A percentile compares a stretch with the other conserved stretches of the same genome.
Conservation (phyloP, 306 rosid genomes). For the Fagus sylvatica region DNA sequence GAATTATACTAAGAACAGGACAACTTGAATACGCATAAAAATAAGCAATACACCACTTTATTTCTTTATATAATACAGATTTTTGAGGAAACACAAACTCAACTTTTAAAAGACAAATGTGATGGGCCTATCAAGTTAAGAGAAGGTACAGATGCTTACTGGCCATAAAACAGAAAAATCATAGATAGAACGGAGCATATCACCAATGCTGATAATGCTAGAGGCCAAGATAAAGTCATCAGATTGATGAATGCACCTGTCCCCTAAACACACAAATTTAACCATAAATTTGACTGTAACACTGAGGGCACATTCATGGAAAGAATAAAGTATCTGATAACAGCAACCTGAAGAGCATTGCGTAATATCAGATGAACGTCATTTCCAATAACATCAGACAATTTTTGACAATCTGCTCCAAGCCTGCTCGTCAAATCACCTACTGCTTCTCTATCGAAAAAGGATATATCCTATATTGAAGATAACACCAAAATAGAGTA, state of each 20-base stretch:
- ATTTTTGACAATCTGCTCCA: slow-evolving; percentile 71
- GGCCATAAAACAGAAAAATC: slow-evolving; percentile 61
- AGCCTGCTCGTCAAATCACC: slow-evolving; percentile 86
- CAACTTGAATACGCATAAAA: background rate
- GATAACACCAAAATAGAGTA: slow-evolving; percentile 21
- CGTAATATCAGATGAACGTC: slow-evolving; percentile 62
- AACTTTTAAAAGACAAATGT: slow-evolving; percentile 7
- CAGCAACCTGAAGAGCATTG: slow-evolving; percentile 60
- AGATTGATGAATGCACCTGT: slow-evolving; percentile 70
- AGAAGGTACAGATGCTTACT: slow-evolving; percentile 45
- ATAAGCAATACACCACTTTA: background rate
- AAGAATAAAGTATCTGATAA: slow-evolving; percentile 14
- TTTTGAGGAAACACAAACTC: background rate
- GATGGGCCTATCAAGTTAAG: background rate
- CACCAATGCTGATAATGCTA: slow-evolving; percentile 68
- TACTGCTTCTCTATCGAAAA: slow-evolving; percentile 69
- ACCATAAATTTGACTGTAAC: slow-evolving; percentile 11
- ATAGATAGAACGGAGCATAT: slow-evolving; percentile 59
- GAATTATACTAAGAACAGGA: background rate
- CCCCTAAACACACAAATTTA: slow-evolving; percentile 54
- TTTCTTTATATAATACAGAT: background rate
- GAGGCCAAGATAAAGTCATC: slow-evolving; percentile 78
- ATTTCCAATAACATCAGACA: slow-evolving; percentile 63
- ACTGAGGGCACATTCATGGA: slow-evolving; percentile 4
- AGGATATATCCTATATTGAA: slow-evolving; percentile 61